Evolutionary conservation across 345 rosid genomes (phyloP).

Genomic region (Carallia brachiata): DNA sequence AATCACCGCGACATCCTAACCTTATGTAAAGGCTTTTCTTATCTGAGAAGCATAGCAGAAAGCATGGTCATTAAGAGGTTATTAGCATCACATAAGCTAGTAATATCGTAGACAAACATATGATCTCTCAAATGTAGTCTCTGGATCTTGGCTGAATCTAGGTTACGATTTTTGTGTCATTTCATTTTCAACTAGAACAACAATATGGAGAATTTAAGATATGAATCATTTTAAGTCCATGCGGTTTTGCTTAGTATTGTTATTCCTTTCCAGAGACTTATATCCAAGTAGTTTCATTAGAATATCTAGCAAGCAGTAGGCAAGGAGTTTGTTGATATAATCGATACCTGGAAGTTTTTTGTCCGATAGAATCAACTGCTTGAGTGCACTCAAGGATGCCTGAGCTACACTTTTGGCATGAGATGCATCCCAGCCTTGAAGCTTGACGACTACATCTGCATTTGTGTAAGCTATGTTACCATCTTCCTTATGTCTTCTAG

Average conservation of each 20-base stretch:
- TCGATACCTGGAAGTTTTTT: constrained; percentile 70
- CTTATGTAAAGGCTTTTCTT: constrained; percentile 86
- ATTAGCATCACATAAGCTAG: neutral
- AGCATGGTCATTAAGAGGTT: neutral
- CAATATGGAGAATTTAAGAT: too few relatives aligned
- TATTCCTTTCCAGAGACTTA: too few relatives aligned
- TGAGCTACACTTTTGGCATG: constrained; percentile 79
- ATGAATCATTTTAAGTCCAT: too few relatives aligned
- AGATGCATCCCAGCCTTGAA: constrained; percentile 75
- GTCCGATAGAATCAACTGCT: constrained; percentile 69
- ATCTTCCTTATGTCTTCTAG: constrained; percentile 46
- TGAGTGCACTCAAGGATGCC: constrained; percentile 84
- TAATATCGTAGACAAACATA: neutral
- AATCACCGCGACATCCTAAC: constrained; percentile 84
- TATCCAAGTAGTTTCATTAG: neutral
- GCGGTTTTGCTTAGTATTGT: too few relatives aligned
- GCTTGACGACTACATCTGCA: constrained; percentile 86
- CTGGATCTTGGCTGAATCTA: too few relatives aligned
- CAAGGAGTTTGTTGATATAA: neutral
- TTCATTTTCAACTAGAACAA: too few relatives aligned
- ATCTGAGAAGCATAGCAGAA: constrained; percentile 33
- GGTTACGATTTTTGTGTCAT: too few relatives aligned
- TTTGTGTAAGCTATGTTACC: constrained; percentile 62
- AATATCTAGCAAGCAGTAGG: neutral
- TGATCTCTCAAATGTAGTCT: too few relatives aligned